Evolutionary conservation across 2,329 filamentous ascomycete species (phyloP).

Genomic region (Catunica adiposa): DNA sequence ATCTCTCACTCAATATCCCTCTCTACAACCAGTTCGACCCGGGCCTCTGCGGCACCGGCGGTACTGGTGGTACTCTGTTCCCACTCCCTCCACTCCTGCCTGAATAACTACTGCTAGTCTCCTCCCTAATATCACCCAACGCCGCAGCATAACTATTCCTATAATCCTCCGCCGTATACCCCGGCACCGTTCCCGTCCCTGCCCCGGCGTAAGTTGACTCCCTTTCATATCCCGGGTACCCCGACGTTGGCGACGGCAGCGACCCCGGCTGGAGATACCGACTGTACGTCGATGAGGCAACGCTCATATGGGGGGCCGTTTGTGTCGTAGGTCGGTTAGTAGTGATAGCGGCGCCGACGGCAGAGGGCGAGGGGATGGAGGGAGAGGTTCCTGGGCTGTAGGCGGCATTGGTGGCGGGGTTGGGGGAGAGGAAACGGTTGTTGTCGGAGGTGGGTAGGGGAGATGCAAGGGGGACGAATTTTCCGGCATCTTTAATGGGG

Average conservation of each 20-base stretch:
- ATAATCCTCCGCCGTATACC: constrained; percentile 27
- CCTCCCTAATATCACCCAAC: constrained; percentile 24
- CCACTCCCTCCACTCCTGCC: not conserved
- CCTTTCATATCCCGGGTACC: constrained; percentile 2
- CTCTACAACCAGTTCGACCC: constrained; percentile 10
- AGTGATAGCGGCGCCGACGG: constrained; percentile 8
- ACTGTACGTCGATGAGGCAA: constrained; percentile 13
- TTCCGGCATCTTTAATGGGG: constrained; percentile 14
- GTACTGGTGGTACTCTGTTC: constrained; percentile 2
- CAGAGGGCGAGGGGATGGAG: not conserved
- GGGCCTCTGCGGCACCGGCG: constrained; percentile 7
- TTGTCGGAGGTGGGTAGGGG: constrained; percentile 15
- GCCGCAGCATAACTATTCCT: constrained; percentile 27
- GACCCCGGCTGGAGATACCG: constrained; percentile 11
- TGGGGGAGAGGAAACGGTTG: constrained; percentile 8
- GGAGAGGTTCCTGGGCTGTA: not conserved
- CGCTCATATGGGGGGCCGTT: constrained; percentile 8
- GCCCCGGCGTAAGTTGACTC: constrained; percentile 12
- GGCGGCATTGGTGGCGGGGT: constrained; percentile 7
- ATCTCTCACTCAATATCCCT: not conserved
- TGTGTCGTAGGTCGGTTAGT: constrained; percentile 9
- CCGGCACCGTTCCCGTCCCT: constrained; percentile 17
- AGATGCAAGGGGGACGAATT: constrained; percentile 14
- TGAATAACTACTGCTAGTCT: constrained; percentile 15
- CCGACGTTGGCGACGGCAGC: constrained; percentile 11